Evolutionary conservation across 805 yeast genomes (phyloP).

Genomic region (Metschnikowia arizonensis): DNA sequence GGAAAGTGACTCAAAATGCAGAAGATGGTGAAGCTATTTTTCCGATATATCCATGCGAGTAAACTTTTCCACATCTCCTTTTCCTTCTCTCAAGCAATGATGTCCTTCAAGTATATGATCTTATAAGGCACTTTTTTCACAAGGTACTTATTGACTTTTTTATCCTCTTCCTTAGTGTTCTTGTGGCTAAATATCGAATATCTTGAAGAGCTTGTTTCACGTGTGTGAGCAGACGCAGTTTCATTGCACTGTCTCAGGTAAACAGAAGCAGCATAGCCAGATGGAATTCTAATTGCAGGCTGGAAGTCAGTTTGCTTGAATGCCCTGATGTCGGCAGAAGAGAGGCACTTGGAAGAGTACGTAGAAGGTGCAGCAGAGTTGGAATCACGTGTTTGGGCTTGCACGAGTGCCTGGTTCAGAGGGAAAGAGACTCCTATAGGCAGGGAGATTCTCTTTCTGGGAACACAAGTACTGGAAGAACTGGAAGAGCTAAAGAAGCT

Average conservation of each 20-base stretch:
- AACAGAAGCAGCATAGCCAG: constrained; percentile 12
- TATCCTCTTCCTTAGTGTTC: constrained; percentile 7
- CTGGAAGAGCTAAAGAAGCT: constrained; percentile 10
- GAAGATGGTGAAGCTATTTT: constrained; percentile 2
- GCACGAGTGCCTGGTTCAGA: constrained; percentile 1
- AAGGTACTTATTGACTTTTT: constrained; percentile 24
- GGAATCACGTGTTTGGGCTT: background rate
- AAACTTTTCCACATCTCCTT: constrained; percentile 4
- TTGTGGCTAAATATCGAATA: background rate
- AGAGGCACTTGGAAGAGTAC: constrained; percentile 12
- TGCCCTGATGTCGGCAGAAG: constrained; percentile 15
- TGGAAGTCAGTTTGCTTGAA: background rate
- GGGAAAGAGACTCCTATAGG: constrained; percentile 7
- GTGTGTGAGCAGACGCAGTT: constrained; percentile 1
- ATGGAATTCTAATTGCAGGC: background rate
- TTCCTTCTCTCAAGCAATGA: constrained; percentile 7
- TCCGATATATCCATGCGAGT: constrained; percentile 12
- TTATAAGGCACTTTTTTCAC: constrained; percentile 25
- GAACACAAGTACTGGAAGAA: background rate
- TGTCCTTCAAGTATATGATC: constrained; percentile 17
- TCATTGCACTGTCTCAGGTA: constrained; percentile 8
- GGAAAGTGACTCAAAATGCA: background rate
- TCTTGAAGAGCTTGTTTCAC: background rate
- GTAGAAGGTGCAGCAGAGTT: constrained; percentile 7
- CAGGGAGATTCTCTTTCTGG: constrained; percentile 9